These are phyloP conservation scores for Dendryphion nanum DNA, from an alignment of 2,329 filamentous ascomycete genomes.

Conservation along the genomic window DNA sequence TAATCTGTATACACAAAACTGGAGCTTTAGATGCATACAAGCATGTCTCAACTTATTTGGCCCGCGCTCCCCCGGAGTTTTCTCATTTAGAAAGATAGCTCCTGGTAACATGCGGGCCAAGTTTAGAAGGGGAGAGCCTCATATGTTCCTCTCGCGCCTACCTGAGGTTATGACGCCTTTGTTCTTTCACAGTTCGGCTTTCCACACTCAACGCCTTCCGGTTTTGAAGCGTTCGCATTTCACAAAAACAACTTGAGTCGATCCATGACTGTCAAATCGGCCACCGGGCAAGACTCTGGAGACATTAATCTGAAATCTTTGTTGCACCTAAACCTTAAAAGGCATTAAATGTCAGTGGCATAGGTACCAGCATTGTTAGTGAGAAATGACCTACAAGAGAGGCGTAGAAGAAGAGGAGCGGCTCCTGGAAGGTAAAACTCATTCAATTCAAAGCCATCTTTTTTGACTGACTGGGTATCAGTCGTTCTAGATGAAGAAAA, in stretches of 20 bases:
- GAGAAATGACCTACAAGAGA: slow-evolving; percentile 7
- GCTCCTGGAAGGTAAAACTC: slow-evolving; percentile 15
- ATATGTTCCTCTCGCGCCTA: slow-evolving; percentile 8
- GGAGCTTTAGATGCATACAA: slow-evolving; percentile 2
- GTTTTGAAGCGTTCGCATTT: no score
- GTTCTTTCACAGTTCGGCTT: background rate
- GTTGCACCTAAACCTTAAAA: no score
- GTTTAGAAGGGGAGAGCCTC: slow-evolving; percentile 7
- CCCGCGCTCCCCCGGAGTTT: slow-evolving; percentile 2
- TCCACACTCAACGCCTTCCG: background rate
- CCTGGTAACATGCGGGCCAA: slow-evolving; percentile 3
- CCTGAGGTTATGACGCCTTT: background rate
- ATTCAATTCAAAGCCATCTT: no score
- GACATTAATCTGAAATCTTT: background rate
- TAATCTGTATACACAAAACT: slow-evolving; percentile 9
- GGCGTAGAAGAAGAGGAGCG: slow-evolving; percentile 11
- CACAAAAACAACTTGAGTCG: background rate
- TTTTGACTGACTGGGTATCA: no score
- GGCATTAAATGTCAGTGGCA: no score
- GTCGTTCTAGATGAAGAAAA: no score
- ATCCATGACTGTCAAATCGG: background rate
- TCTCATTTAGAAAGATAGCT: slow-evolving; percentile 10
- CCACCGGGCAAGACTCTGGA: background rate
- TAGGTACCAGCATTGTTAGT: slow-evolving; percentile 4
- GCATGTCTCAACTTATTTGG: slow-evolving; percentile 4